phyloP scores from a whole-genome alignment of 495 filamentous ascomycete genomes.

The Xylaria grammica region DNA sequence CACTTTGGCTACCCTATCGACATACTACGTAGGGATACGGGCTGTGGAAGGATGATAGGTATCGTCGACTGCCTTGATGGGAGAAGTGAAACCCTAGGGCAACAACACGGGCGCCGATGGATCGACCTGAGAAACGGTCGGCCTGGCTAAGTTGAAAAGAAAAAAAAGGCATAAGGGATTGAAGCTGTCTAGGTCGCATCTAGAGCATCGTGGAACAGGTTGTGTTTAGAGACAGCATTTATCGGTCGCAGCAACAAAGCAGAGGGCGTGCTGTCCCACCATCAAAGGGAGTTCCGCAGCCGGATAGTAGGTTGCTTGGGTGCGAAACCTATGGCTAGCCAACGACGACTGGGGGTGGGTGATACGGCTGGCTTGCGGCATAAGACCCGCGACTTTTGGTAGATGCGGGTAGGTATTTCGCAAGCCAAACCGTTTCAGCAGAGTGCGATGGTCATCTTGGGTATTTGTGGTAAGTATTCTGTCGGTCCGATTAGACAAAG shows the following conservation, averaged over 20 bases:
- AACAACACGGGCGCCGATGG: background rate
- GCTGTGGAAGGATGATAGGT: background rate
- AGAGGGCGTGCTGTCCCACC: background rate
- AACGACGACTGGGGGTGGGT: background rate
- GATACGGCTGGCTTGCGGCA: background rate
- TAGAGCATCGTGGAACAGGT: background rate
- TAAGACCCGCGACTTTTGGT: background rate
- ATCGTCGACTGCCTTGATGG: background rate
- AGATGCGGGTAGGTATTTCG: background rate
- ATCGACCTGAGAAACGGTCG: background rate
- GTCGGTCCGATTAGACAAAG: background rate
- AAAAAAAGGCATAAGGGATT: background rate
- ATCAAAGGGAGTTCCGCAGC: background rate
- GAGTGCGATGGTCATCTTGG: background rate
- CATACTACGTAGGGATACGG: background rate
- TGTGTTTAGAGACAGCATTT: background rate
- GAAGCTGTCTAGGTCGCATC: background rate
- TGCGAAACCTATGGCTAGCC: background rate
- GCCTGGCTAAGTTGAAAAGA: background rate
- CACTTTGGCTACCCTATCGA: background rate
- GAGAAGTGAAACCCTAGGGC: background rate
- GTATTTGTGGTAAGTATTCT: background rate
- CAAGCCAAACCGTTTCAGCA: conserved; percentile 1
- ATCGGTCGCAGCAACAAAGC: conserved; percentile 6
- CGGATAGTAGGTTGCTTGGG: background rate